These are phyloP conservation scores for Hygrophorus russula DNA, from an alignment of 768 basidiomycete species.

Conservation along the genomic window DNA sequence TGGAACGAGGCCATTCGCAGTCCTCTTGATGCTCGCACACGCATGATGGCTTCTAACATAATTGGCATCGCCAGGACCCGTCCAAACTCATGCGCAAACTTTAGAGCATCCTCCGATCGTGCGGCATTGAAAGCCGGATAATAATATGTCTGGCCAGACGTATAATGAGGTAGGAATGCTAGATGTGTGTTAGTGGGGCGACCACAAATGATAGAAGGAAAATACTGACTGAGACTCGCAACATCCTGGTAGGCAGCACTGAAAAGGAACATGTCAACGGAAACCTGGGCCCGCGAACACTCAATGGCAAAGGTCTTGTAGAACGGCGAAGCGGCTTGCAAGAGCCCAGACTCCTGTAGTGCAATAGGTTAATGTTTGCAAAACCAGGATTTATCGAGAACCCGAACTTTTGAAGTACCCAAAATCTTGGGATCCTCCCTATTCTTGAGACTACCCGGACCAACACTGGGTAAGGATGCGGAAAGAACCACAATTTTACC, in stretches of 20 bases:
- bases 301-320: slow-evolving; percentile 99
- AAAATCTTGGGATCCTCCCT: slow-evolving; percentile 94
- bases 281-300: slow-evolving; percentile 92
- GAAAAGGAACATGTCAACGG: slow-evolving; percentile 99
- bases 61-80: slow-evolving; percentile 88
- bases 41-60: slow-evolving; percentile 94
- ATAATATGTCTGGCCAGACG: slow-evolving; percentile 95
- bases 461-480: slow-evolving; percentile 76
- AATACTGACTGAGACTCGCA: slow-evolving; percentile 66
- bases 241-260: slow-evolving; percentile 91
- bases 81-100: slow-evolving; percentile 97
- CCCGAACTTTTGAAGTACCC: slow-evolving; percentile 77
- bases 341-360: slow-evolving; percentile 72
- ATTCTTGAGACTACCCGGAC: slow-evolving; percentile 88
- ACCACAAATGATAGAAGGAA: not conserved
- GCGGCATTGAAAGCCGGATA: slow-evolving; percentile 97
- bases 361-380: not conserved
- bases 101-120: slow-evolving; percentile 90
- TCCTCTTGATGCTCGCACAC: slow-evolving; percentile 93
- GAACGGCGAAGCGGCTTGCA: slow-evolving; percentile 90
- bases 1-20: slow-evolving; percentile 96
- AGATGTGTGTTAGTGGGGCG: not conserved
- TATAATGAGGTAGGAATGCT: slow-evolving; percentile 94
- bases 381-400: not conserved
- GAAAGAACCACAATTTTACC: slow-evolving; percentile 89